A percentile compares a stretch with the other conserved stretches of the same genome.
These are phyloP conservation scores for Micromonas commoda DNA, from an alignment of 139 green algal species.

Conservation along the genomic window DNA sequence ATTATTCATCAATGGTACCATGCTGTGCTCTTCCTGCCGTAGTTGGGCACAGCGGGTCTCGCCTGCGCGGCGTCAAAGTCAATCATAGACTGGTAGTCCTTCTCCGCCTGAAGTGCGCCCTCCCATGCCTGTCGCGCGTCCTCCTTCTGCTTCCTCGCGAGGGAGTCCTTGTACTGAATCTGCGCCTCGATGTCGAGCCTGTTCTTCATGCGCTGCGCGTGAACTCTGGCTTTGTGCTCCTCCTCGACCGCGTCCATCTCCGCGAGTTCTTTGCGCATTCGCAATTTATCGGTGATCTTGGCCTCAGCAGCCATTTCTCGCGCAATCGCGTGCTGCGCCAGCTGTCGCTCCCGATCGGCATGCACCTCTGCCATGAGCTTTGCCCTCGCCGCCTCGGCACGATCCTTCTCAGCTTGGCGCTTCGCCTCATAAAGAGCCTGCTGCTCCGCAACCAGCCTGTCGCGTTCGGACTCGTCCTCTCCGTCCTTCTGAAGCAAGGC, in stretches of 20 bases:
- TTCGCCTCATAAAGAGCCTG: neutral
- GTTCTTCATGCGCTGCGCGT: neutral
- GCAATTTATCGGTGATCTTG: neutral
- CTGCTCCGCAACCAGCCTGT: neutral
- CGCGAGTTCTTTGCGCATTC: neutral
- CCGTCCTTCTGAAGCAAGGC: neutral
- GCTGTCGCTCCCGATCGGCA: neutral
- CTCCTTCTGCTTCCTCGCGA: neutral
- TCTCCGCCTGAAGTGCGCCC: neutral
- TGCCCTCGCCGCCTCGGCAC: neutral
- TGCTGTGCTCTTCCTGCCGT: neutral
- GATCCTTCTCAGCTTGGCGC: neutral
- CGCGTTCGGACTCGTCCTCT: neutral
- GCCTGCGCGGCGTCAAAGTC: neutral
- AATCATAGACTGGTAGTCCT: neutral
- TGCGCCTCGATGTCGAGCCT: constrained; percentile 6
- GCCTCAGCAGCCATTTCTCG: neutral
- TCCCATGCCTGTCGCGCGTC: neutral
- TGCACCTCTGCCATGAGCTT: neutral
- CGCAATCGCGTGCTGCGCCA: neutral
- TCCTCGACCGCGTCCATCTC: neutral
- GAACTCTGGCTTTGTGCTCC: neutral
- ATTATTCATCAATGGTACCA: neutral
- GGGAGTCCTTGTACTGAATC: neutral
- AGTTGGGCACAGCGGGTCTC: neutral